Evolutionary conservation across 441 rosid genomes (phyloP).

Genomic region (Eutrema salsugineum): DNA sequence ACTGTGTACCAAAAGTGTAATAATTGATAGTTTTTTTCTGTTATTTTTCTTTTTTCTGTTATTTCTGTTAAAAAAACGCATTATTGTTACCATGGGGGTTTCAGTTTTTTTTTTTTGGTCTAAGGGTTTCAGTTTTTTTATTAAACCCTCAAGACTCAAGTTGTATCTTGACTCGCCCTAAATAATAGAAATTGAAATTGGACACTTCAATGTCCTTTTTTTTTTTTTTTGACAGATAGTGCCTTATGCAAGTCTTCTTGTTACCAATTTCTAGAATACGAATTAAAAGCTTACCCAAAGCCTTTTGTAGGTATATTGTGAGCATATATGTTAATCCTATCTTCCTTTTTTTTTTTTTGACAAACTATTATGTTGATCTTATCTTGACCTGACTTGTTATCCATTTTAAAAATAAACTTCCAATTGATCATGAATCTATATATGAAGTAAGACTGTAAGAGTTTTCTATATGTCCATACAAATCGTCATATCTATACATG

Average conservation of each 20-base stretch:
- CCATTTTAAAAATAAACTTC: not conserved
- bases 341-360: not conserved
- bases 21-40: not conserved
- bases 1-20: slow-evolving; percentile 3
- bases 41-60: not conserved
- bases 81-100: not conserved
- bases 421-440: not conserved
- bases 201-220: not conserved
- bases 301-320: not conserved
- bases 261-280: not conserved
- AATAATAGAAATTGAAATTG: not conserved
- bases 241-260: not conserved
- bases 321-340: not conserved
- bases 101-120: not conserved
- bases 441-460: no score
- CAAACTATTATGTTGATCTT: not conserved
- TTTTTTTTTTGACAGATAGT: not conserved
- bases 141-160: not conserved
- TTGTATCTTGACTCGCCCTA: not conserved
- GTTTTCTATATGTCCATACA: not conserved
- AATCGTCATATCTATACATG: not conserved
- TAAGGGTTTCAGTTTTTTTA: not conserved
- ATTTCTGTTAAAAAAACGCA: not conserved
- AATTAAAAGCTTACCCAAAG: not conserved
- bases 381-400: not conserved